These are phyloP conservation scores for Globisporangium middletonii DNA, from an alignment of 352 stramenopile species.

Conservation along the genomic window DNA sequence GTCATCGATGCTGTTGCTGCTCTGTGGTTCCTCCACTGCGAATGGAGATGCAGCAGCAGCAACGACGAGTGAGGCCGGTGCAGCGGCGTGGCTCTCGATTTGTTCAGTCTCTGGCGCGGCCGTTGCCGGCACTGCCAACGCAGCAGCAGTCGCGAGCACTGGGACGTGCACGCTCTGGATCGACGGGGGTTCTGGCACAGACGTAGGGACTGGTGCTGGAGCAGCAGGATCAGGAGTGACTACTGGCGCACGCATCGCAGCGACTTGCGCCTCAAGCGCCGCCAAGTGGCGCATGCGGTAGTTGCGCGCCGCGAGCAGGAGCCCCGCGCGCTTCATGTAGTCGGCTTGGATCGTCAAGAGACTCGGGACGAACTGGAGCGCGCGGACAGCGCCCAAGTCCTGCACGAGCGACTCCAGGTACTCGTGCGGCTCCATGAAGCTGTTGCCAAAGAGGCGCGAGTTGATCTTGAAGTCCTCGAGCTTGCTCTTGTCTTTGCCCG, in stretches of 20 bases:
- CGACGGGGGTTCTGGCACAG: not conserved
- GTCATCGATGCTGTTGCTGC: not conserved
- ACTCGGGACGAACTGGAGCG: slow-evolving; percentile 60
- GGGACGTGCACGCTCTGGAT: not conserved
- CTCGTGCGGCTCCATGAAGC: slow-evolving; percentile 68
- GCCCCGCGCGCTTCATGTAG: slow-evolving; percentile 40
- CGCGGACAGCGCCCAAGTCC: slow-evolving; percentile 46
- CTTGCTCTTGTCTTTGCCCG: slow-evolving; percentile 40
- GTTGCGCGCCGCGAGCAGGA: slow-evolving; percentile 46
- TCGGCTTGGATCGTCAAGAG: slow-evolving; percentile 61
- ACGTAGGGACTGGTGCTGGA: not conserved
- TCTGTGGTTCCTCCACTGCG: not conserved
- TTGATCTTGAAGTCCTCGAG: slow-evolving; percentile 83
- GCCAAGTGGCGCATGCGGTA: slow-evolving; percentile 43
- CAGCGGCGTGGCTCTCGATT: not conserved
- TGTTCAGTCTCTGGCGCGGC: not conserved
- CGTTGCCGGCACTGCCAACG: not conserved
- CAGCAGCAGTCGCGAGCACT: no score
- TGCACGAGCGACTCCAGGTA: slow-evolving; percentile 64
- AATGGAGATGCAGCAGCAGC: not conserved
- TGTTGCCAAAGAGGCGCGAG: slow-evolving; percentile 64
- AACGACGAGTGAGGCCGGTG: not conserved
- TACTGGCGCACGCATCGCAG: slow-evolving; percentile 7
- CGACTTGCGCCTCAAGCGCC: slow-evolving; percentile 27
- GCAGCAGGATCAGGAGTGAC: not conserved